These are phyloP conservation scores for Cercospora janseana DNA, from an alignment of 2,329 filamentous ascomycete genomes.

Conservation along the genomic window DNA sequence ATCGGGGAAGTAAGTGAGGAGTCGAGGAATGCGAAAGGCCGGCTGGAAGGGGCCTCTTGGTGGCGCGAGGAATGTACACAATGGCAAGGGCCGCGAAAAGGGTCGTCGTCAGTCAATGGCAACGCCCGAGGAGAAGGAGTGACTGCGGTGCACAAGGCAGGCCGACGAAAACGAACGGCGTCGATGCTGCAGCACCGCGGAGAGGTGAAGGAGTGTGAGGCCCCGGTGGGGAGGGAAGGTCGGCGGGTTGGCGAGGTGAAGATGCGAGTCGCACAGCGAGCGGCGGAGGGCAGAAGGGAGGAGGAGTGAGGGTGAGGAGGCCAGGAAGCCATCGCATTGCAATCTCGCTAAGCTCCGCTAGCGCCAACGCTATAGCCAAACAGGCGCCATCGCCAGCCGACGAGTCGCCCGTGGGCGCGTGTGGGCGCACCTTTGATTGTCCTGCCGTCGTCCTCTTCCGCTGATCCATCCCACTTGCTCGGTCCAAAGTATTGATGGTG, in stretches of 20 bases:
- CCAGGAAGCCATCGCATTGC: neutral
- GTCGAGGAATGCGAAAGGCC: conserved; percentile 6
- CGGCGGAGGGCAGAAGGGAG: neutral
- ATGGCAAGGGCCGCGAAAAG: conserved; percentile 3
- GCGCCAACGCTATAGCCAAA: neutral
- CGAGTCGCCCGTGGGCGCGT: neutral
- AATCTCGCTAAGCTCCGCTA: neutral
- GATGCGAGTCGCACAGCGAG: neutral
- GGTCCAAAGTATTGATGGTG: no score
- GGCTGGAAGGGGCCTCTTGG: conserved; percentile 1
- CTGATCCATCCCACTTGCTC: no score
- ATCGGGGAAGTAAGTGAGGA: neutral
- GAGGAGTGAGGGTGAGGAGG: neutral
- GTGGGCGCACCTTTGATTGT: no score
- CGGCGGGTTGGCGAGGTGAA: neutral
- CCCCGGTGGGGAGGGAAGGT: neutral
- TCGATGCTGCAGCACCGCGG: conserved; percentile 1
- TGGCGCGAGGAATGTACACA: conserved; percentile 11
- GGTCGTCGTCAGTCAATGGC: conserved; percentile 13
- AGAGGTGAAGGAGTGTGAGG: conserved; percentile 10
- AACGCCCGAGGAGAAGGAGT: conserved; percentile 9
- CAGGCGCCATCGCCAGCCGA: neutral
- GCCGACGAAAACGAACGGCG: conserved; percentile 11
- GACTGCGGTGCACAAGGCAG: conserved; percentile 12
- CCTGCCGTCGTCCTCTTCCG: no score